Conservation (phyloP, 1,284 basidiomycete genomes). For the Cutaneotrichosporon sp. region DNA sequence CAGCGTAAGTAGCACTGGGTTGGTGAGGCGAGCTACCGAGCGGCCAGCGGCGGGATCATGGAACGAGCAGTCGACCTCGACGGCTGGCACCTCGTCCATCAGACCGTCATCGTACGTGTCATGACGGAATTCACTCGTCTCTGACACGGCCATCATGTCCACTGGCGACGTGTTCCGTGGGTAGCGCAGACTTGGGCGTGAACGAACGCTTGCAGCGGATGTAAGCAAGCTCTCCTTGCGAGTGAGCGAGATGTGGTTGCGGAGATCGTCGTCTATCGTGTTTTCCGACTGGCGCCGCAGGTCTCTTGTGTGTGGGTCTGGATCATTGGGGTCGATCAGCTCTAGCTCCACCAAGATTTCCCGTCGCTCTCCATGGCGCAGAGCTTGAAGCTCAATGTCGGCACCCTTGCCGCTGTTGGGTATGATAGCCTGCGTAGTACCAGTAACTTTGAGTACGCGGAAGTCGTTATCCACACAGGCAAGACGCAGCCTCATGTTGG, state of each 20-base stretch:
- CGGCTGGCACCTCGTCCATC: constrained; percentile 88
- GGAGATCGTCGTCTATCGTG: constrained; percentile 1
- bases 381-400: constrained; percentile 88
- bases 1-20: constrained; percentile 81
- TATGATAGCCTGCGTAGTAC: constrained; percentile 73
- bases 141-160: background rate
- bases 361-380: constrained; percentile 83
- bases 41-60: constrained; percentile 77
- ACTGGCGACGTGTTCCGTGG: background rate
- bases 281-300: background rate
- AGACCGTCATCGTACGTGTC: constrained; percentile 61
- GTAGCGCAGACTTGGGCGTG: background rate
- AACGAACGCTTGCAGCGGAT: background rate
- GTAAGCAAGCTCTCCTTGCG: constrained; percentile 1
- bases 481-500: constrained; percentile 86
- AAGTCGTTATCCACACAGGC: constrained; percentile 59
- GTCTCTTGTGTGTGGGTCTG: background rate
- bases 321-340: constrained; percentile 52
- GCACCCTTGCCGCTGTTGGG: constrained; percentile 83
- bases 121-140: background rate
- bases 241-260: background rate
- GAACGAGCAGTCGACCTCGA: constrained; percentile 87
- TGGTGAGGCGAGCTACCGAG: constrained; percentile 73
- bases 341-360: constrained; percentile 94
- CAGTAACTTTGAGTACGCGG: constrained; percentile 83